These are phyloP conservation scores for Aspergillus nidulans DNA, from an alignment of 495 filamentous ascomycete species.

Conservation along the genomic window DNA sequence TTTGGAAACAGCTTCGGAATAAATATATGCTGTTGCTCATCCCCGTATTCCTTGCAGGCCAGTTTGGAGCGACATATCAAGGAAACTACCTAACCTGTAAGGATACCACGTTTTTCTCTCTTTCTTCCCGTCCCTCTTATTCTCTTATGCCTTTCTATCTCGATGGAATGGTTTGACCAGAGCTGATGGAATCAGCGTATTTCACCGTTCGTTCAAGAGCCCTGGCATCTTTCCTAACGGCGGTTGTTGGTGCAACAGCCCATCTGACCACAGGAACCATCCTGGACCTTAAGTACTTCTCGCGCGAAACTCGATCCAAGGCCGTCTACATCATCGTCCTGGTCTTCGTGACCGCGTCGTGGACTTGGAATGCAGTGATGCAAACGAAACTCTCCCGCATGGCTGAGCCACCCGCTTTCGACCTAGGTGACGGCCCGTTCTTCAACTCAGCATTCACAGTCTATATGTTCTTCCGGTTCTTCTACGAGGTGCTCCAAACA, in stretches of 20 bases:
- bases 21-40: conserved; percentile 50
- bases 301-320: not conserved
- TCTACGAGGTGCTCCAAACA: conserved; percentile 35
- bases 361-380: conserved; percentile 5
- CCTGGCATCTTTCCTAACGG: conserved; percentile 27
- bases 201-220: conserved; percentile 54
- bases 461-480: conserved; percentile 24
- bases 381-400: conserved; percentile 1
- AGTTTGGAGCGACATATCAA: conserved; percentile 52
- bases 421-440: conserved; percentile 2
- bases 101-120: not conserved
- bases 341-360: conserved; percentile 4
- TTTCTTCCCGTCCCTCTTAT: not conserved
- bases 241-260: not conserved
- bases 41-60: conserved; percentile 50
- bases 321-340: conserved; percentile 1
- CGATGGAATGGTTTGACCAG: too few species aligned
- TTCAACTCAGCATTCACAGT: conserved; percentile 5
- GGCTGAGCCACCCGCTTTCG: conserved; percentile 4
- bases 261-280: not conserved
- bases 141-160: too few species aligned
- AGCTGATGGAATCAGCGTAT: conserved; percentile 33
- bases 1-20: conserved; percentile 41
- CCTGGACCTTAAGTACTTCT: conserved; percentile 2
- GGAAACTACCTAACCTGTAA: conserved; percentile 50